phyloP scores from a whole-genome alignment of 83 land plant species.

The Picea mariana region DNA sequence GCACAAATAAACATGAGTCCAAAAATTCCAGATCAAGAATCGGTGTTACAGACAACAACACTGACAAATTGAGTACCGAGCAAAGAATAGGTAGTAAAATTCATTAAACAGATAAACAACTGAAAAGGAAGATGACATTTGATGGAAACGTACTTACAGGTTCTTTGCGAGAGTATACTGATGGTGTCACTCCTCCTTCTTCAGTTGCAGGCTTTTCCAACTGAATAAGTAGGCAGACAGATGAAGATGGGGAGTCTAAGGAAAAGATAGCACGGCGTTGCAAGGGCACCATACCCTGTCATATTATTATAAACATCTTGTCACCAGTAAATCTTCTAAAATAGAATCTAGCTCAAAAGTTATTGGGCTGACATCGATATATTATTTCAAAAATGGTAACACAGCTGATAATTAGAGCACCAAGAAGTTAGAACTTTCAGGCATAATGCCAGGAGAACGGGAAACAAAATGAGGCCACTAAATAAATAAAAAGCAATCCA shows the following conservation, averaged over 20 bases:
- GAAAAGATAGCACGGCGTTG: constrained; percentile 70
- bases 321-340: not conserved
- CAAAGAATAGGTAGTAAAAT: not conserved
- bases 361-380: not conserved
- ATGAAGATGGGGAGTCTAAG: constrained; percentile 86
- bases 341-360: not conserved
- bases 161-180: constrained; percentile 98
- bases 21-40: not conserved
- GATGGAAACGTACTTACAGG: constrained; percentile 58
- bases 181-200: constrained; percentile 91
- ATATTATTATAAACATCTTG: not conserved
- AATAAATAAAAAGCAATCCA: not conserved
- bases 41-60: too few species aligned
- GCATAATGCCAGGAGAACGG: not conserved
- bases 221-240: constrained; percentile 87
- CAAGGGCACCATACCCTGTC: constrained; percentile 39
- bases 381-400: not conserved
- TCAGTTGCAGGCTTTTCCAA: constrained; percentile 96
- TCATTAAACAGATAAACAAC: not conserved
- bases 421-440: not conserved
- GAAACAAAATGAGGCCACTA: not conserved
- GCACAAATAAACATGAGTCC: not conserved
- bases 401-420: not conserved
- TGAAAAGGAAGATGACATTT: not conserved
- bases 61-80: not conserved